These are phyloP conservation scores for Albugo laibachii DNA, from an alignment of 352 stramenopile species.

Conservation along the genomic window DNA sequence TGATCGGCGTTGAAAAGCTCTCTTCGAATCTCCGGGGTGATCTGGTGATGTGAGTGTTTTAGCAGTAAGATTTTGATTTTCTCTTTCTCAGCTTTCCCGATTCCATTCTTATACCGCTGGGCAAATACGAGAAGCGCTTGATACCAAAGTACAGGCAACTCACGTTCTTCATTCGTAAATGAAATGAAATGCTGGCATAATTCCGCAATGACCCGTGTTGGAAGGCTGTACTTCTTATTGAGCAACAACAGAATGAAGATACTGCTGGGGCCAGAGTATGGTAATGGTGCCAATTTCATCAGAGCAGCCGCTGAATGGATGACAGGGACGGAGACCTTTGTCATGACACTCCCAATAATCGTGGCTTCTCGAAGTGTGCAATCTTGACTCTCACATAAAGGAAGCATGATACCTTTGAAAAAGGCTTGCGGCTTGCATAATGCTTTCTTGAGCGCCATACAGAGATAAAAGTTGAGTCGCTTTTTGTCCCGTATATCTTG, in stretches of 20 bases:
- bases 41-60: slow-evolving; percentile 89
- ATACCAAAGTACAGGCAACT: slow-evolving; percentile 97
- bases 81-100: slow-evolving; percentile 89
- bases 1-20: slow-evolving; percentile 62
- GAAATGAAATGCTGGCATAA: slow-evolving; percentile 91
- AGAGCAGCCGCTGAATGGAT: slow-evolving; percentile 98
- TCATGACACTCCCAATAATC: slow-evolving; percentile 94
- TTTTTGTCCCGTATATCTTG: slow-evolving; percentile 96
- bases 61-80: slow-evolving; percentile 84
- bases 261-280: slow-evolving; percentile 93
- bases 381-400: slow-evolving; percentile 85
- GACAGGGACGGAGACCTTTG: slow-evolving; percentile 96
- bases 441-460: slow-evolving; percentile 96
- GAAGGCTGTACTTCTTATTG: slow-evolving; percentile 99
- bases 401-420: slow-evolving; percentile 99
- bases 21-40: slow-evolving; percentile 95
- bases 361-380: slow-evolving; percentile 94
- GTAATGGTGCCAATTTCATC: slow-evolving; percentile 93
- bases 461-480: slow-evolving; percentile 99
- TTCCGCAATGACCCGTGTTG: slow-evolving; percentile 90
- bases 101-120: slow-evolving; percentile 97
- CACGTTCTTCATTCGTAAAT: slow-evolving; percentile 78
- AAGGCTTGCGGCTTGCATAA: slow-evolving; percentile 99
- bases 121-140: slow-evolving; percentile 95
- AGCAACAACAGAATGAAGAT: slow-evolving; percentile 98